Evolutionary conservation across 495 filamentous ascomycete genomes (phyloP), one percentile per base, ranked within the genome.

Genomic region (Mytilinidion resinicola): DNA sequence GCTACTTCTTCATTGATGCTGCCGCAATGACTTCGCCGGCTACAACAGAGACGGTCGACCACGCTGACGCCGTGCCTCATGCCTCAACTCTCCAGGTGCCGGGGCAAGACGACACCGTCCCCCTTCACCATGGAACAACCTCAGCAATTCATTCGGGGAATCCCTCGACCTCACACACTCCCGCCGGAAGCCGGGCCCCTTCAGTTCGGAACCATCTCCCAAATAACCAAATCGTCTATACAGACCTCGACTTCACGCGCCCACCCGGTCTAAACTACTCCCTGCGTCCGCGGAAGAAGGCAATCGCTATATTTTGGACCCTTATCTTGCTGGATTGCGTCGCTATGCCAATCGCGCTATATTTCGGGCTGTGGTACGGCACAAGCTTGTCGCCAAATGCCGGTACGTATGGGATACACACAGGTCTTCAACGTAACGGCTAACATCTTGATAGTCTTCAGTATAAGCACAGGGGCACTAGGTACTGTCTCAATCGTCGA

Each of bases 401-500:
- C 58, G 74, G 77, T 77, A 76, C 56, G 76, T 74, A 30, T 3
- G 25, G 25, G 25, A 30, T 12, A 5, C n/a, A 42, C 14, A n/a
- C 41, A 47, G 15, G n/a, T 44, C 42, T 4, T 6, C 3, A 15
- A 9, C 5, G 14, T 7, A 19, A 15, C 11, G 4, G 39, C 33
- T 20, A 0, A 44, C 12, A 20, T 15, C 53, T 35, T 48, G 44
- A 43, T 51, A 78, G 80, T 85, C 33, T 83, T 84, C 66, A 78
- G 76, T 10, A 82, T 85, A 50, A 80, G 79, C 55, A 85, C 82
- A 1, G 76, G 73, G 0, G 68, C 75, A 17, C 69, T 85, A 43
- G 82, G 82, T 34, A 77, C 79, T 48, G 73, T 85, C 25, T 82
- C 79, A 2, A 81, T 84, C 14, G 75, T 82, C n/a, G 82, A 85